Evolutionary conservation across 129 eudicot species (phyloP).

Genomic region (Chrysanthemum lavandulifolium): DNA sequence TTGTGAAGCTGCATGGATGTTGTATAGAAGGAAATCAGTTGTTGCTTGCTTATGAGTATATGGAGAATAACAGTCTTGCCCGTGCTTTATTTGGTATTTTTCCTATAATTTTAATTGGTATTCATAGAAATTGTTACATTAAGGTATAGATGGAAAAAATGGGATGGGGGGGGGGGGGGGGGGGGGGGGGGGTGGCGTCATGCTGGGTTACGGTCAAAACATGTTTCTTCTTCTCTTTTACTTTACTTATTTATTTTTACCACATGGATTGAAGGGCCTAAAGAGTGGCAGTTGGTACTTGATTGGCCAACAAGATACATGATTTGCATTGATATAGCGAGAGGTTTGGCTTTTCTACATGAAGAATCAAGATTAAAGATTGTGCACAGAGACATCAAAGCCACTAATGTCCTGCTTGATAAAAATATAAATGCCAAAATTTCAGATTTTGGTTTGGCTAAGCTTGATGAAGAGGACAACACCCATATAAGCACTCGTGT

Average conservation of each 20-base stretch:
- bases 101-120: background rate
- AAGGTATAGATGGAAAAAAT: background rate
- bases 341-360: conserved; percentile 75
- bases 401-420: conserved; percentile 69
- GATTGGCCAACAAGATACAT: conserved; percentile 72
- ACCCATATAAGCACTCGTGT: conserved; percentile 70
- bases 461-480: conserved; percentile 68
- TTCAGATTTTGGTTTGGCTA: conserved; percentile 79
- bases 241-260: conserved; percentile 16
- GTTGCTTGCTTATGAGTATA: conserved; percentile 67
- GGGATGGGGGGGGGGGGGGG: background rate
- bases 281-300: conserved; percentile 50
- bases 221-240: background rate
- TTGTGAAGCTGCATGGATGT: conserved; percentile 73
- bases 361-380: conserved; percentile 72
- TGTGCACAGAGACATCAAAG: conserved; percentile 77
- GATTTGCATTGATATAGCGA: conserved; percentile 71
- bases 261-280: conserved; percentile 44
- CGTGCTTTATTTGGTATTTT: conserved; percentile 70
- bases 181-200: no score
- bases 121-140: background rate
- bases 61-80: conserved; percentile 84
- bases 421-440: conserved; percentile 57
- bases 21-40: conserved; percentile 74
- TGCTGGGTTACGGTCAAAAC: background rate